Evolutionary conservation across 2,329 filamentous ascomycete species (phyloP), one percentile per base, ranked within the genome.

Genomic region (Geosmithia morbida): DNA sequence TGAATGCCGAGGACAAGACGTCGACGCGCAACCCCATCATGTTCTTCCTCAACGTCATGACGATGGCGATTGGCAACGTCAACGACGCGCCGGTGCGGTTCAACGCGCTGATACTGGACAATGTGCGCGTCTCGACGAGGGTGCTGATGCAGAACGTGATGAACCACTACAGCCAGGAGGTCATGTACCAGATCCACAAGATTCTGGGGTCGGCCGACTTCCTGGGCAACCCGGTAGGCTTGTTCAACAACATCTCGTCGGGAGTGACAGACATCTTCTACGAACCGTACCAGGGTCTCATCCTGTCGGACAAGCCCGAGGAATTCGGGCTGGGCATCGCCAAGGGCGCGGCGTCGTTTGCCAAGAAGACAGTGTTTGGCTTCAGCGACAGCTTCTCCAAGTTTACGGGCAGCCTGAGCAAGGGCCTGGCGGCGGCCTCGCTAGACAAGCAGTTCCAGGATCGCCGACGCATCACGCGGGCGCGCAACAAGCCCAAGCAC

Each of bases 401-500:
- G 61, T 86, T 97, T 61, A 98, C 94, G 1, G 94, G 94, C 47
- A 94, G 87, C 63, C 85, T 98, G 64, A 94, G 89, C 55, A 98
- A 98, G 67, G 92, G 92, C 50, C 78, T 98, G 44, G 88, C 92
- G 2, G 92, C 89, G 33, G 92, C 92, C 17, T 96, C 90, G 5
- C 77, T 98, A 53, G 92, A 98, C 69, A 97, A 98, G 65, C 90
- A 98, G 61, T 98, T 97, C 69, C 94, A 98, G 63, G 89, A 97
- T 63, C 83, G 90, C 50, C 83, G 92, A 47, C 85, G 94, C 49
- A 98, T 97, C 73, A 89, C 89, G 2, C 81, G 87, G 50, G 86
- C 88, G 26, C 80, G 94, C 44, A 98, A 98, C 64, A 75, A 90
- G 51, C 94, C 92, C 2, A 98, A 98, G 70, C 92, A 98, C 61